Conservation (phyloP, 108 stramenopile genomes). For the Nitzschia inconspicua region DNA sequence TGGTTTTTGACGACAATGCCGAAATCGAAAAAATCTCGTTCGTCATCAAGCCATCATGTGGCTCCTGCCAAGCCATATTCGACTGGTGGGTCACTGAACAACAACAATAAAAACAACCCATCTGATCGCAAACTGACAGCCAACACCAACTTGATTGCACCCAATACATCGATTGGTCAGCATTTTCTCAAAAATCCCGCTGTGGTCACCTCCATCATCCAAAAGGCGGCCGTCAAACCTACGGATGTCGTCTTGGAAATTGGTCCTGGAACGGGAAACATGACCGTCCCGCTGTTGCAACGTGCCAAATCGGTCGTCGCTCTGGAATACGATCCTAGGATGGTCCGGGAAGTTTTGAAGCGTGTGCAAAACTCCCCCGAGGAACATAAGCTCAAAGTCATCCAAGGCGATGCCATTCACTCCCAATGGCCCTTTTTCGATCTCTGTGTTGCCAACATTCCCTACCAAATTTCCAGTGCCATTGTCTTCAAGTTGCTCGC, state of each 20-base stretch:
- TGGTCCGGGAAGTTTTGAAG: slow-evolving; percentile 97
- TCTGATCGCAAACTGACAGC: background rate
- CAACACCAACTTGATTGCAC: slow-evolving; percentile 70
- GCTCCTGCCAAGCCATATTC: slow-evolving; percentile 6
- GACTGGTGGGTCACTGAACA: background rate
- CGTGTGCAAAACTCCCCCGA: slow-evolving; percentile 90
- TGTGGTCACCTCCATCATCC: slow-evolving; percentile 95
- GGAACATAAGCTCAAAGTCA: slow-evolving; percentile 81
- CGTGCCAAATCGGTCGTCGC: slow-evolving; percentile 88
- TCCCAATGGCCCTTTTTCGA: slow-evolving; percentile 96
- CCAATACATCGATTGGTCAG: slow-evolving; percentile 95
- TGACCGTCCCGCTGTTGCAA: slow-evolving; percentile 94
- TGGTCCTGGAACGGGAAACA: slow-evolving; percentile 93
- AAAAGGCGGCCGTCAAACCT: slow-evolving; percentile 77
- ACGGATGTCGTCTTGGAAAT: slow-evolving; percentile 52
- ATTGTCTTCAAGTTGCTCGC: slow-evolving; percentile 95
- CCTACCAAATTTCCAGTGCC: slow-evolving; percentile 95
- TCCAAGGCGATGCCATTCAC: slow-evolving; percentile 97
- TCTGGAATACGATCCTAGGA: slow-evolving; percentile 95
- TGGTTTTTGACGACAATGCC: slow-evolving; percentile 1
- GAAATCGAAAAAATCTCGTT: background rate
- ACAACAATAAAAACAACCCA: background rate
- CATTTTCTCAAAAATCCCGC: slow-evolving; percentile 99
- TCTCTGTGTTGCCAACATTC: slow-evolving; percentile 97
- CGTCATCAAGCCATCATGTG: background rate